A percentile compares a stretch with the other conserved stretches of the same genome.
These are phyloP conservation scores for Chondrostereum purpureum DNA, from an alignment of 1,284 basidiomycete genomes.

Conservation along the genomic window DNA sequence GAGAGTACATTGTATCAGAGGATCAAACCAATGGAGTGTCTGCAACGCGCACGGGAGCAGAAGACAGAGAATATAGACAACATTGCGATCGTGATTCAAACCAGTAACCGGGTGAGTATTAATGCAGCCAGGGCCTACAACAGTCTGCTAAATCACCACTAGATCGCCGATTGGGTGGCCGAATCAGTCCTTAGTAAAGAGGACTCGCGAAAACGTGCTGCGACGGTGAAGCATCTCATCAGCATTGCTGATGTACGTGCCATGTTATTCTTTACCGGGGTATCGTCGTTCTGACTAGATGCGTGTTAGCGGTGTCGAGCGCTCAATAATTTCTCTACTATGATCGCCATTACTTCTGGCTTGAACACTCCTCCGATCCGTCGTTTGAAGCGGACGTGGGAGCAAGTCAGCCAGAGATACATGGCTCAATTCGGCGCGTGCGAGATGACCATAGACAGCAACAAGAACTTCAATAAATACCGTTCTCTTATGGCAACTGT, in stretches of 20 bases:
- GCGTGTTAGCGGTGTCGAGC: slow-evolving; percentile 72
- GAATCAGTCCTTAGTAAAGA: slow-evolving; percentile 82
- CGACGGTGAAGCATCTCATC: slow-evolving; percentile 88
- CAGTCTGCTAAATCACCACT: slow-evolving; percentile 2
- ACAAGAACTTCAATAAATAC: slow-evolving; percentile 93
- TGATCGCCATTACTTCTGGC: slow-evolving; percentile 94
- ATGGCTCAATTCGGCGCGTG: slow-evolving; percentile 64
- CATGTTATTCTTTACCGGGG: slow-evolving; percentile 4
- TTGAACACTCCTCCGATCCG: slow-evolving; percentile 93
- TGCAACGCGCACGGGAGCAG: slow-evolving; percentile 75
- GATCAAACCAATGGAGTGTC: slow-evolving; percentile 88
- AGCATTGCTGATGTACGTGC: slow-evolving; percentile 82
- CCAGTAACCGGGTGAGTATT: slow-evolving; percentile 82
- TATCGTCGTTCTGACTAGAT: slow-evolving; percentile 2
- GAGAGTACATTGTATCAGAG: slow-evolving; percentile 85
- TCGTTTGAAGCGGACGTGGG: slow-evolving; percentile 93
- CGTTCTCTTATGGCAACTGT: slow-evolving; percentile 80
- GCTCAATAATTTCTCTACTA: slow-evolving; percentile 92
- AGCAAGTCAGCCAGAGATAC: slow-evolving; percentile 71
- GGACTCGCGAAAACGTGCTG: slow-evolving; percentile 81
- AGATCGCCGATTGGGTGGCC: slow-evolving; percentile 94
- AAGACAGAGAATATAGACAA: slow-evolving; percentile 71
- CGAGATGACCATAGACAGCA: slow-evolving; percentile 82
- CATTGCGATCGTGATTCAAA: slow-evolving; percentile 86
- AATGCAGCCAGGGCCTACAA: too few species aligned